Evolutionary conservation across 2,329 filamentous ascomycete species (phyloP).

Genomic region (Neofusicoccum sp.): DNA sequence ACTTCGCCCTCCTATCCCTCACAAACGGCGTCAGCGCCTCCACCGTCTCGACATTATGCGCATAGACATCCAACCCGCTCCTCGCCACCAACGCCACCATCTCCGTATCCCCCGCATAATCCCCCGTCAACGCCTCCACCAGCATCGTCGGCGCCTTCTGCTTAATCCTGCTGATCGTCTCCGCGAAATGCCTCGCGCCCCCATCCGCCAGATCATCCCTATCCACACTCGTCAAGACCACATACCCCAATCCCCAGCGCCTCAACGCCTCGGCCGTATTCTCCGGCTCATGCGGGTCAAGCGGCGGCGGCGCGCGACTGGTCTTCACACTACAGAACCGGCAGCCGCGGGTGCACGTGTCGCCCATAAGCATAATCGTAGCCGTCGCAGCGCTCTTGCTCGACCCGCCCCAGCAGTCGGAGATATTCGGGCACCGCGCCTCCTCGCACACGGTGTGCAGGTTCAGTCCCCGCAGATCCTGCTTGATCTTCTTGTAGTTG

Average conservation of each 20-base stretch:
- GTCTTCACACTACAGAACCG: constrained; percentile 98
- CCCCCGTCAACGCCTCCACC: constrained; percentile 82
- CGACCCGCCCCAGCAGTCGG: constrained; percentile 93
- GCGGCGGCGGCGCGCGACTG: constrained; percentile 67
- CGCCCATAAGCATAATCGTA: constrained; percentile 99
- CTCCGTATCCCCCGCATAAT: constrained; percentile 80
- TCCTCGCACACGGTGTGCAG: constrained; percentile 98
- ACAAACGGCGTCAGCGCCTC: constrained; percentile 88
- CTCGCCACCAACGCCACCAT: constrained; percentile 82
- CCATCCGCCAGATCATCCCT: constrained; percentile 89
- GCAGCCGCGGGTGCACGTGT: constrained; percentile 94
- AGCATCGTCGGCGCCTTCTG: constrained; percentile 66
- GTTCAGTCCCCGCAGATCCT: constrained; percentile 82
- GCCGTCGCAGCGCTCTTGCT: constrained; percentile 89
- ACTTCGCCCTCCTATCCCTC: constrained; percentile 83
- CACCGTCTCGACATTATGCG: constrained; percentile 95
- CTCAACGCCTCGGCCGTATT: constrained; percentile 91
- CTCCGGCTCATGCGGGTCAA: constrained; percentile 95
- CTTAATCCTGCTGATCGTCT: constrained; percentile 94
- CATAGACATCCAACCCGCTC: constrained; percentile 92
- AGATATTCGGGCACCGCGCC: constrained; percentile 94
- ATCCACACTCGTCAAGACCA: constrained; percentile 91
- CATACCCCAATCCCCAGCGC: constrained; percentile 92
- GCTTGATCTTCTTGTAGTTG: constrained; percentile 94
- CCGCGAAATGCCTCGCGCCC: constrained; percentile 84